Evolutionary conservation across 441 rosid species (phyloP), one percentile per base, ranked within the genome.

Genomic region (Erysimum pusillum): DNA sequence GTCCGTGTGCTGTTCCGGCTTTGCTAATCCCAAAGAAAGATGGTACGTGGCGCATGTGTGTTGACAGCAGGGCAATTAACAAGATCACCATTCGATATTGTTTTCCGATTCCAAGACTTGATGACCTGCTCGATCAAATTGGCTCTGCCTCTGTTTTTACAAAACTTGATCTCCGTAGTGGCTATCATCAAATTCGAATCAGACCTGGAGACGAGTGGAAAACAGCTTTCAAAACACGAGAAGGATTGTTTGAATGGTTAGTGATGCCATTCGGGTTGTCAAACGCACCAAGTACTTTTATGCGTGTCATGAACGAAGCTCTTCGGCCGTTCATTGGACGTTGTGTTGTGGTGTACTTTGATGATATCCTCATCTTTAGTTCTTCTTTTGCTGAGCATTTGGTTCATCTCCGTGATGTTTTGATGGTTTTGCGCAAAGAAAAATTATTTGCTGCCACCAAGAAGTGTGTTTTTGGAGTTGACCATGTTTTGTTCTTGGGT

Each of bases 301-400:
- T 61, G 48, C 31, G 48, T 0, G 48, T 61, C 0, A 61, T 61
- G 48, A 38, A 61, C 7, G 3, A 61, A 2, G 34, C 34, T 0
- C 2, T 39, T 1, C 15, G 34, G 1, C 48, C 46, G 0, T 61
- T 39, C 12, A 61, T 61, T 7, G 49, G 66, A 0, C 15, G 7
- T 1, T 38, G 2, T 41, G 49, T 61, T 0, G 17, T 61, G 0
- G 66, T 61, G 0, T 61, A 61, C 7, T 61, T 39, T 7, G 34
- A 61, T 12, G 34, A 61, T 2, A 61, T 39, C 0, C 13, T 61
- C 0, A 18, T 39, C 2, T 20, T 61, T 12, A 38, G 34, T 6
- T 1, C 17, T 0, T 17, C 31, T 0, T 2, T 60, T 1, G 9
- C 0, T 0, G 49, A 38, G 0, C 17, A 61, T 11, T 5, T 39